Conservation (phyloP, 768 basidiomycete genomes). For the Mycena crocata region DNA sequence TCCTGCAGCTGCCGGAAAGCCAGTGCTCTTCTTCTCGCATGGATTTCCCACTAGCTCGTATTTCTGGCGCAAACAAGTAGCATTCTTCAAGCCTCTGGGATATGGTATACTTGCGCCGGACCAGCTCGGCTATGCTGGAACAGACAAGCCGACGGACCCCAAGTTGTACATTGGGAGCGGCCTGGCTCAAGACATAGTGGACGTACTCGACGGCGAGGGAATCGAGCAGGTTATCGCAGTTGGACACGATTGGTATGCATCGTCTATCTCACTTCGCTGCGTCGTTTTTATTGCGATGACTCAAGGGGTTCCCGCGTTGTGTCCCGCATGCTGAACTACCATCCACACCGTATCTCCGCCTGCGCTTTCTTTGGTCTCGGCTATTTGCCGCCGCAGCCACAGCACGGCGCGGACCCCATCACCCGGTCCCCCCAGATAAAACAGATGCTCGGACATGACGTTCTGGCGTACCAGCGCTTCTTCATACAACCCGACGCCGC, state of each 20-base stretch:
- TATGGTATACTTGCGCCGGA: slow-evolving; percentile 63
- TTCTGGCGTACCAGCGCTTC: slow-evolving; percentile 15
- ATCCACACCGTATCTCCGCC: slow-evolving; percentile 54
- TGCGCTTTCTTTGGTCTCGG: no score
- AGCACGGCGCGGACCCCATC: no score
- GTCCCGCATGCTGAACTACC: slow-evolving; percentile 50
- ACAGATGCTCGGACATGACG: slow-evolving; percentile 11
- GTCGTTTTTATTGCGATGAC: no score
- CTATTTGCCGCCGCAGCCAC: no score
- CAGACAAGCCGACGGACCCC: slow-evolving; percentile 56
- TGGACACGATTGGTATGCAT: slow-evolving; percentile 56
- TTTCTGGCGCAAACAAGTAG: slow-evolving; percentile 43
- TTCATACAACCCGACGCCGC: slow-evolving; percentile 44
- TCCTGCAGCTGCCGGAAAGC: background rate
- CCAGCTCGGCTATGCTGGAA: slow-evolving; percentile 65
- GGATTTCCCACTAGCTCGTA: background rate
- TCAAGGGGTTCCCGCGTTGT: slow-evolving; percentile 52
- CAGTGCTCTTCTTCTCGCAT: background rate
- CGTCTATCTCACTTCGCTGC: no score
- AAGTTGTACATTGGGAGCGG: slow-evolving; percentile 46
- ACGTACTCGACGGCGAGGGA: slow-evolving; percentile 53
- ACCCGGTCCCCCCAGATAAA: background rate
- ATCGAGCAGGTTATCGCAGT: slow-evolving; percentile 49
- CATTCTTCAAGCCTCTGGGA: slow-evolving; percentile 49
- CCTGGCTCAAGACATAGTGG: slow-evolving; percentile 53